phyloP scores from a whole-genome alignment of 164 flowering plant genomes.

The Annona squamosa region DNA sequence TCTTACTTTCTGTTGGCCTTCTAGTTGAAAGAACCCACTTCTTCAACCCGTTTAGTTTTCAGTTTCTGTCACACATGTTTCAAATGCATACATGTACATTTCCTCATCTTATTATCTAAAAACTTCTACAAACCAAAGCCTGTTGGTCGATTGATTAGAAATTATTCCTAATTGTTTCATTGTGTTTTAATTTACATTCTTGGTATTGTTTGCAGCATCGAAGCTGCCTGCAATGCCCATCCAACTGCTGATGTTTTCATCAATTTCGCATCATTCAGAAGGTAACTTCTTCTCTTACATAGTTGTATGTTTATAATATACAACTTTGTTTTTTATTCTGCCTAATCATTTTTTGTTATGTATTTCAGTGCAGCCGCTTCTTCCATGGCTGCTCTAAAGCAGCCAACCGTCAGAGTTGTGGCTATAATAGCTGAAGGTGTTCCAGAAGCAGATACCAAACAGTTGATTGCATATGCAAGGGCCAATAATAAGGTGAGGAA shows the following conservation, averaged over 20 bases:
- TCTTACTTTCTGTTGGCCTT: too few relatives aligned
- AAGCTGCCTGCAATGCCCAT: slow-evolving; percentile 90
- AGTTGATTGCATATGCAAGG: slow-evolving; percentile 88
- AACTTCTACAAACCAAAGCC: background rate
- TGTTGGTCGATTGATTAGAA: background rate
- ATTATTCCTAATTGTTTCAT: background rate
- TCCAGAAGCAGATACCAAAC: slow-evolving; percentile 93
- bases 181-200: background rate
- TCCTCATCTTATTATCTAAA: background rate
- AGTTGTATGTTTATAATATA: background rate
- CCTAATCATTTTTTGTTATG: slow-evolving; percentile 7
- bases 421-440: slow-evolving; percentile 99
- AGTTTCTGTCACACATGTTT: background rate
- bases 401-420: slow-evolving; percentile 87
- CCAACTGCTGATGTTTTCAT: slow-evolving; percentile 99
- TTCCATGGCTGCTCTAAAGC: slow-evolving; percentile 88
- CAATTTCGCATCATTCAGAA: slow-evolving; percentile 92
- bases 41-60: background rate
- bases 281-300: slow-evolving; percentile 31
- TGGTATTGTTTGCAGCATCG: slow-evolving; percentile 49
- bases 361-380: slow-evolving; percentile 89
- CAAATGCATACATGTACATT: background rate
- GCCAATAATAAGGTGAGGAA: slow-evolving; percentile 79
- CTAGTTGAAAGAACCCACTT: background rate
- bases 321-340: background rate